Evolutionary conservation across 495 filamentous ascomycete genomes (phyloP).

Genomic region (Penicillium pancosmium): DNA sequence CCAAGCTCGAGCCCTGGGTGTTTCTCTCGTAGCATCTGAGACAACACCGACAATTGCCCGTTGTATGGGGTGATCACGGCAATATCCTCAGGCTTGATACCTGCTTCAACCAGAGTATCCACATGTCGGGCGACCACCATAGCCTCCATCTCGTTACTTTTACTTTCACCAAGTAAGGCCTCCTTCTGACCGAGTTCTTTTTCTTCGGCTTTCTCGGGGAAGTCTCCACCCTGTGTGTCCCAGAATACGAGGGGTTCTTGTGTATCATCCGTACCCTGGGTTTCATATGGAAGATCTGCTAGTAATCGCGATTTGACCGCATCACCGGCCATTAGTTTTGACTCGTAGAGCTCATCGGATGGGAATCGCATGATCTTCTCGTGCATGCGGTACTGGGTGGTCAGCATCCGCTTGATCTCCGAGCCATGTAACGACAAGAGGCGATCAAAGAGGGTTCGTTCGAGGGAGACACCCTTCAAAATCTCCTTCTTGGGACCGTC

Average conservation of each 20-base stretch:
- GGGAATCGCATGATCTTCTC: conserved; percentile 93
- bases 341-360: conserved; percentile 84
- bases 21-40: conserved; percentile 71
- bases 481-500: conserved; percentile 28
- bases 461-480: conserved; percentile 60
- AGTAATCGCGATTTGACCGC: conserved; percentile 74
- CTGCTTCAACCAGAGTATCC: conserved; percentile 69
- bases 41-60: conserved; percentile 81
- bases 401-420: conserved; percentile 88
- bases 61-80: conserved; percentile 97
- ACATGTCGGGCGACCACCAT: conserved; percentile 79
- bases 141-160: conserved; percentile 92
- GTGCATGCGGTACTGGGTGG: conserved; percentile 99
- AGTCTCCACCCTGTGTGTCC: conserved; percentile 95
- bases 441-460: conserved; percentile 89
- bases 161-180: conserved; percentile 76
- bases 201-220: conserved; percentile 63
- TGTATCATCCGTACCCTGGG: conserved; percentile 85
- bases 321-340: conserved; percentile 75
- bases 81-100: conserved; percentile 78
- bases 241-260: conserved; percentile 86
- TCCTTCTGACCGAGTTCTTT: conserved; percentile 53
- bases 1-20: conserved; percentile 88
- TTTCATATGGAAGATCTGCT: conserved; percentile 74
- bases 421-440: conserved; percentile 80